Evolutionary conservation across 2,329 filamentous ascomycete genomes (phyloP).

Genomic region (Leptographium wingfieldii): DNA sequence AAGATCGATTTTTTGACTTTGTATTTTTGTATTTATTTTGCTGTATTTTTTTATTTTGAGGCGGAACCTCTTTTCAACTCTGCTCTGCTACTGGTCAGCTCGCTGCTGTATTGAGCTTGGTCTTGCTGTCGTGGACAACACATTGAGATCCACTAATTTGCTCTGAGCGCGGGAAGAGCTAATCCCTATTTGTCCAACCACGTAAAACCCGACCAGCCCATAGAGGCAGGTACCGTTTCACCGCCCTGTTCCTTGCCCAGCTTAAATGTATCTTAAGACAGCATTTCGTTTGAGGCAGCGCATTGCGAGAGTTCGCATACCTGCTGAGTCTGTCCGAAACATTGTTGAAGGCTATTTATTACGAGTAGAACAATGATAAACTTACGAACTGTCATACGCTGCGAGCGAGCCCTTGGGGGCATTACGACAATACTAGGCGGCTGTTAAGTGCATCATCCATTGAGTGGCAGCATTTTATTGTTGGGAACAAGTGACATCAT

Average conservation of each 20-base stretch:
- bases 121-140: constrained; percentile 2
- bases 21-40: constrained; percentile 1
- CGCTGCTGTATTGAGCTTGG: not conserved
- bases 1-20: constrained; percentile 1
- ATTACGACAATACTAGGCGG: too few species aligned
- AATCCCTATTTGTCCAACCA: constrained; percentile 4
- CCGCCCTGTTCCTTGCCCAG: not conserved
- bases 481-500: not conserved
- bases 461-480: too few species aligned
- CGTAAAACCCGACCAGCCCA: constrained; percentile 1
- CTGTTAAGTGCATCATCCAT: too few species aligned
- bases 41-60: constrained; percentile 7
- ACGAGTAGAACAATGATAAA: too few species aligned
- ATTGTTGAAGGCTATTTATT: not conserved
- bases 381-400: too few species aligned
- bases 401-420: too few species aligned
- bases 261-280: not conserved
- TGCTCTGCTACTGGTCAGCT: not conserved
- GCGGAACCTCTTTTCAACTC: constrained; percentile 1
- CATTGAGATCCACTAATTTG: not conserved
- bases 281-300: not conserved
- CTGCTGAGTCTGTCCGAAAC: not conserved
- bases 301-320: not conserved
- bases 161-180: not conserved
- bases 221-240: constrained; percentile 1